Conservation (phyloP, 2,329 filamentous ascomycete species). For the Lojkania enalia region DNA sequence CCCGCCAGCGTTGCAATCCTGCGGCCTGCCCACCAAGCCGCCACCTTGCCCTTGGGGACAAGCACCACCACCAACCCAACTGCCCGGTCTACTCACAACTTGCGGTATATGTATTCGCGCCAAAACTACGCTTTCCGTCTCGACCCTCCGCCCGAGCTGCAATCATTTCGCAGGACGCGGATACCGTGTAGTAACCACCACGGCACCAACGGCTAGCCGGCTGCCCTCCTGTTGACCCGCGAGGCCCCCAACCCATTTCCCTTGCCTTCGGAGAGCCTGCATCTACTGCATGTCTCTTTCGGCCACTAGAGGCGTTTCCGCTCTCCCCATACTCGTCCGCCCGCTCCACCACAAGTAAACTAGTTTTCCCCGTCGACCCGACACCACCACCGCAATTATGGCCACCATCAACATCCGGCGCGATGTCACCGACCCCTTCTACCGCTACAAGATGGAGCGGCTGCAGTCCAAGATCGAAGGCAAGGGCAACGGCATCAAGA, state of each 20-base stretch:
- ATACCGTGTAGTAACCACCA: slow-evolving; percentile 90
- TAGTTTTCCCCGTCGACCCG: slow-evolving; percentile 1
- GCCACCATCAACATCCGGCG: slow-evolving; percentile 95
- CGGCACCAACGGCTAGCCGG: slow-evolving; percentile 87
- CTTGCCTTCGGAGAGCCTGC: slow-evolving; percentile 31
- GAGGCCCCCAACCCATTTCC: slow-evolving; percentile 47
- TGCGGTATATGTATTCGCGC: slow-evolving; percentile 99
- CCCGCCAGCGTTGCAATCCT: slow-evolving; percentile 26
- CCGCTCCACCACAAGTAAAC: slow-evolving; percentile 37
- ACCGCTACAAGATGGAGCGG: slow-evolving; percentile 99
- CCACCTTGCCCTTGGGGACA: slow-evolving; percentile 35
- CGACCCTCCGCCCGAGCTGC: slow-evolving; percentile 92
- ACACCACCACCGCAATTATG: slow-evolving; percentile 65
- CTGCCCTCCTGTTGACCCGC: slow-evolving; percentile 34
- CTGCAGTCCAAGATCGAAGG: slow-evolving; percentile 99
- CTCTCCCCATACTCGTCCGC: slow-evolving; percentile 34
- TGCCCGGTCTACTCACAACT: slow-evolving; percentile 37
- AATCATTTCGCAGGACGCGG: slow-evolving; percentile 93
- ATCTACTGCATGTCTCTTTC: slow-evolving; percentile 64
- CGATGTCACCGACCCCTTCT: slow-evolving; percentile 98
- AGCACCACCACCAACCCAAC: slow-evolving; percentile 36
- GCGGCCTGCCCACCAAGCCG: slow-evolving; percentile 37
- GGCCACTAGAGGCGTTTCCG: slow-evolving; percentile 56
- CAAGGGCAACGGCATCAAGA: slow-evolving; percentile 99
- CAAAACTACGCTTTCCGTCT: slow-evolving; percentile 92